Percentiles rank a stretch among this genome's conserved stretches.
Evolutionary conservation across 352 stramenopile genomes (phyloP).

Genomic region (Thraustochytrium sp.): DNA sequence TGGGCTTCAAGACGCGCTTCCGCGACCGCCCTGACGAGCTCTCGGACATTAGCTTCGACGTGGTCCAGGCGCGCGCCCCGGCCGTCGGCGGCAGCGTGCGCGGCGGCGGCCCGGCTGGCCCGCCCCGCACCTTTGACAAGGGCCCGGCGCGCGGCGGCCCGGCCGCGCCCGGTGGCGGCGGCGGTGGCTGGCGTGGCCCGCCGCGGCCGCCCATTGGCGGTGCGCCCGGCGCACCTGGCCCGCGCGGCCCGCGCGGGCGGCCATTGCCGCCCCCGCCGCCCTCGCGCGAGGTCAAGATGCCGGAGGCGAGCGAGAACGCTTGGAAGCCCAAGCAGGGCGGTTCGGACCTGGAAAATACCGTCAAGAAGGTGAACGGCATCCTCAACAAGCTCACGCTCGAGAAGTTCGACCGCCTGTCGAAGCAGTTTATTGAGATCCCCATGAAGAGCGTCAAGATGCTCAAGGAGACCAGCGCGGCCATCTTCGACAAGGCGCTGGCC

Average conservation of each 20-base stretch:
- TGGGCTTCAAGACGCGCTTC: conserved; percentile 5
- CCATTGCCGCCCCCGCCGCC: neutral
- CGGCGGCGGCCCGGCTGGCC: no score
- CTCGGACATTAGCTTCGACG: neutral
- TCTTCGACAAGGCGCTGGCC: conserved; percentile 80
- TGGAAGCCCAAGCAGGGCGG: neutral
- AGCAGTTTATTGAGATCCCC: conserved; percentile 70
- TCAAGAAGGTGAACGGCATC: conserved; percentile 78
- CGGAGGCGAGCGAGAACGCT: conserved; percentile 11
- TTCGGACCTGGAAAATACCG: conserved; percentile 59
- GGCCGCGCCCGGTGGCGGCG: no score
- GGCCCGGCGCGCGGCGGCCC: no score
- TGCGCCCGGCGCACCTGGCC: no score
- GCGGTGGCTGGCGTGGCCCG: no score
- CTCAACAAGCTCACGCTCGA: conserved; percentile 89
- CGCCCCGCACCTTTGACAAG: no score
- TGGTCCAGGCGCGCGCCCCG: neutral
- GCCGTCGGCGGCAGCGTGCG: neutral
- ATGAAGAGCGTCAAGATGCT: conserved; percentile 83
- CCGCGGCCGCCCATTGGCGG: no score
- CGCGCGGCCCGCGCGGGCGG: neutral
- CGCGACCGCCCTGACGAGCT: neutral
- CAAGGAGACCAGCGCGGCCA: conserved; percentile 64
- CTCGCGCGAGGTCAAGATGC: neutral
- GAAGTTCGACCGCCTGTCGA: conserved; percentile 75